Conservation (phyloP, 2,329 filamentous ascomycete genomes). For the Thyridium curvatum region DNA sequence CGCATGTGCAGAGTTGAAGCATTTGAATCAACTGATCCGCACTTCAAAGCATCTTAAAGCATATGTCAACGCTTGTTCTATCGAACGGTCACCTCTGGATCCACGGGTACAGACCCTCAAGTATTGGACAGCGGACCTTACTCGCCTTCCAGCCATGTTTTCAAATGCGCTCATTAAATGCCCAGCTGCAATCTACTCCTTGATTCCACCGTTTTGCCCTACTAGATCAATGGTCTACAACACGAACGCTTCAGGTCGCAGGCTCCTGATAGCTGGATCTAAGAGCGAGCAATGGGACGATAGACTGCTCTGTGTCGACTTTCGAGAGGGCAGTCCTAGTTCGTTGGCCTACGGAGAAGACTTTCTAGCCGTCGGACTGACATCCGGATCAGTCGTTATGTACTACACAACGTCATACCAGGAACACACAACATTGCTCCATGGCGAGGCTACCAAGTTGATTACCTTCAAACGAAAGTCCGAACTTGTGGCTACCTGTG, state of each 20-base stretch:
- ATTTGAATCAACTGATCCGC: slow-evolving; percentile 10
- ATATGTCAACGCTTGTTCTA: slow-evolving; percentile 11
- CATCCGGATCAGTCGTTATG: slow-evolving; percentile 12
- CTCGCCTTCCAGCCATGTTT: slow-evolving; percentile 22
- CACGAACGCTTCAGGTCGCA: slow-evolving; percentile 4
- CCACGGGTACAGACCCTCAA: slow-evolving; percentile 11
- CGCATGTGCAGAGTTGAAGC: slow-evolving; percentile 13
- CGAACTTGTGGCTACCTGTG: slow-evolving; percentile 21
- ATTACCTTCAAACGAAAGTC: slow-evolving; percentile 20
- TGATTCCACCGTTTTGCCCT: slow-evolving; percentile 25
- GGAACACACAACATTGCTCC: slow-evolving; percentile 16
- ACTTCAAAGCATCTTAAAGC: slow-evolving; percentile 8
- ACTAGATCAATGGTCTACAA: slow-evolving; percentile 16
- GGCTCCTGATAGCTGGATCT: slow-evolving; percentile 15
- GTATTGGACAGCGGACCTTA: slow-evolving; percentile 22
- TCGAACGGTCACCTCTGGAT: slow-evolving; percentile 11
- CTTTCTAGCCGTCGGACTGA: slow-evolving; percentile 19
- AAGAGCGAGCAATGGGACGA: slow-evolving; percentile 21
- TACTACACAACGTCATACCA: slow-evolving; percentile 18
- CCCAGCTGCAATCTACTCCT: slow-evolving; percentile 21
- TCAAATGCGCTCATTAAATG: slow-evolving; percentile 16
- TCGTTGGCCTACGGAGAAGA: slow-evolving; percentile 17
- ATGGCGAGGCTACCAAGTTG: slow-evolving; percentile 21
- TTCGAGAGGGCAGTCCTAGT: slow-evolving; percentile 14
- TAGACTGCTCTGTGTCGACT: slow-evolving; percentile 19